These are phyloP conservation scores for Delonix regia DNA, from an alignment of 306 rosid genomes.

Conservation along the genomic window DNA sequence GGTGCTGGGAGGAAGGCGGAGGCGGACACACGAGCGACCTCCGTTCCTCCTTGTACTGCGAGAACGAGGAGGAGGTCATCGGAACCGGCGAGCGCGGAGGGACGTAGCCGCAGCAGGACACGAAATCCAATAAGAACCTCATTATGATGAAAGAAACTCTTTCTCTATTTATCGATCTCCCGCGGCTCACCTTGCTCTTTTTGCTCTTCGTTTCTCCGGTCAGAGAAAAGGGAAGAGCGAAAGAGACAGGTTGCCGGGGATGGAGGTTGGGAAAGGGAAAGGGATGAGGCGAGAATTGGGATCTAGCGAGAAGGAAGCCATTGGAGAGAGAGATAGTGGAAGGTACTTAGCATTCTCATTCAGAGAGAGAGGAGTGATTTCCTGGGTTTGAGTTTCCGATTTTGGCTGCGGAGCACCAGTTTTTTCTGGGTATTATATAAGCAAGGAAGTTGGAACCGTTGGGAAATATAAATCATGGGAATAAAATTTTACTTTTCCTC, in stretches of 20 bases:
- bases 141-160: neutral
- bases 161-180: neutral
- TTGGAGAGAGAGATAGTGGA: neutral
- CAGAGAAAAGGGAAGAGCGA: neutral
- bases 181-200: neutral
- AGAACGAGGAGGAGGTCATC: too few species aligned
- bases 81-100: neutral
- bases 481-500: too few species aligned
- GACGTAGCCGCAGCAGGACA: constrained; percentile 51
- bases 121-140: constrained; percentile 55
- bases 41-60: constrained; percentile 27
- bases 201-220: neutral
- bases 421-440: neutral
- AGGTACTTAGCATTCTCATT: neutral
- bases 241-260: neutral
- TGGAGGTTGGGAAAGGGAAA: neutral
- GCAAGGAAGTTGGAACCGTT: too few species aligned
- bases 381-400: constrained; percentile 5
- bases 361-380: neutral
- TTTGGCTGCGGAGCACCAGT: neutral
- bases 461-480: too few species aligned
- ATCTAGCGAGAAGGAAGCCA: neutral
- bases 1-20: neutral
- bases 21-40: constrained; percentile 30
- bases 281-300: neutral